Conservation (phyloP, 2,329 filamentous ascomycete genomes). For the Nigrograna mackinnonii region DNA sequence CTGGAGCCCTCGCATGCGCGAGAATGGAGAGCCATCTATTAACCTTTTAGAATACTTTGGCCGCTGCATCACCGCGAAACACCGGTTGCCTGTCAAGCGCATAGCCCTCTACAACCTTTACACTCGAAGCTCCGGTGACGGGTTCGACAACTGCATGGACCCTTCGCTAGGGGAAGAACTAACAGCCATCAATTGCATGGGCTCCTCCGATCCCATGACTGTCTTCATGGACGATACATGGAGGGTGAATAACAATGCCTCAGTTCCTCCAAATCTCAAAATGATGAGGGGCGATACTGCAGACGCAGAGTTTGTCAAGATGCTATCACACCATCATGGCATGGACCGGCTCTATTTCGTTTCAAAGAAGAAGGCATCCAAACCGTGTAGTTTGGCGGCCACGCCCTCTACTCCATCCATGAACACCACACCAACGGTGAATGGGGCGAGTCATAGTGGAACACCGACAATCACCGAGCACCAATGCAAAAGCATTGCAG, state of each 20-base stretch:
- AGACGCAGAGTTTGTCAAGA: conserved; percentile 48
- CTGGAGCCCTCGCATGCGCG: conserved; percentile 65
- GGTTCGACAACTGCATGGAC: conserved; percentile 51
- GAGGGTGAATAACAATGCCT: conserved; percentile 36
- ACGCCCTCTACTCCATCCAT: conserved; percentile 32
- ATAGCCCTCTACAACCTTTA: conserved; percentile 63
- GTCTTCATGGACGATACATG: conserved; percentile 62
- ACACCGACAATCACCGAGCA: conserved; percentile 29
- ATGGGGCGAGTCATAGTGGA: conserved; percentile 13
- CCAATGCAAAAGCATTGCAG: conserved; percentile 39
- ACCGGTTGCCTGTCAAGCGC: conserved; percentile 52
- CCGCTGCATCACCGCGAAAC: conserved; percentile 53
- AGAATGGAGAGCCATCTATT: conserved; percentile 60
- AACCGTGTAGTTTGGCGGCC: conserved; percentile 24
- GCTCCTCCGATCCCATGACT: conserved; percentile 47
- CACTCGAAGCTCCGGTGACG: conserved; percentile 51
- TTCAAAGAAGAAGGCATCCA: conserved; percentile 28
- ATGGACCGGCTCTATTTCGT: conserved; percentile 59
- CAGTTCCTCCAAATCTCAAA: conserved; percentile 45
- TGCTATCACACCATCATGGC: conserved; percentile 46
- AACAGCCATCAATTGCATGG: conserved; percentile 58
- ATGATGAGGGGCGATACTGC: conserved; percentile 54
- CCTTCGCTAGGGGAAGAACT: conserved; percentile 48
- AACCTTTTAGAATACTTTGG: conserved; percentile 60
- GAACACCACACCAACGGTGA: conserved; percentile 13